phyloP scores from a whole-genome alignment of 495 filamentous ascomycete species.

The Tetracladium setigerum region DNA sequence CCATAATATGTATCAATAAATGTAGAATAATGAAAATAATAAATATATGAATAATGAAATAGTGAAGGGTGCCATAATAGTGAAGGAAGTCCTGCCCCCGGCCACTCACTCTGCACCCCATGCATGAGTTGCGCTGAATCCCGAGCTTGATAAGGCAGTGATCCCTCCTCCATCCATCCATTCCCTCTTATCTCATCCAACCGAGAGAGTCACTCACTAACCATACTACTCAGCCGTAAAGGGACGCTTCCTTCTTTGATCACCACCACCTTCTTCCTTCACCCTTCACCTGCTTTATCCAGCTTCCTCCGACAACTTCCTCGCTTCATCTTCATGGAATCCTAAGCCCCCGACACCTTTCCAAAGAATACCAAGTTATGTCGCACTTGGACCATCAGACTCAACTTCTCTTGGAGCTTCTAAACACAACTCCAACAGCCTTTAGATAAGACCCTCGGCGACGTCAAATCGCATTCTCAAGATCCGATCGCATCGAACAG shows the following conservation, averaged over 20 bases:
- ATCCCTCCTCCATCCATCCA: too few species aligned
- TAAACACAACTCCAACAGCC: conserved; percentile 11
- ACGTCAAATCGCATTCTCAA: background rate
- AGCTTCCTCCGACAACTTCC: background rate
- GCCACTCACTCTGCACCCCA: too few species aligned
- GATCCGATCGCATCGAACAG: background rate
- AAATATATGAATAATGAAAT: too few species aligned
- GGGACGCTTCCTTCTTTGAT: background rate
- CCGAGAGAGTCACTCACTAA: background rate
- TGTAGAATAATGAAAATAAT: too few species aligned
- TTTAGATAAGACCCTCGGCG: conserved; percentile 14
- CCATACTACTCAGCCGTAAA: too few species aligned
- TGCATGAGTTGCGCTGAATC: too few species aligned
- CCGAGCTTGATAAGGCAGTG: too few species aligned
- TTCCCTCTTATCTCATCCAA: background rate
- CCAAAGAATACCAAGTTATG: conserved; percentile 10
- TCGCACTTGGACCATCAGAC: conserved; percentile 21
- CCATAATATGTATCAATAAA: too few species aligned
- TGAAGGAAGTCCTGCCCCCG: too few species aligned
- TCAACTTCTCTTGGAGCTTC: conserved; percentile 23
- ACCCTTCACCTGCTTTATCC: background rate
- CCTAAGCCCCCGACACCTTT: background rate
- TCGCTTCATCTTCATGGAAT: background rate
- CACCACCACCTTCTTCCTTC: background rate
- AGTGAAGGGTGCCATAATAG: too few species aligned